A percentile compares a stretch with the other conserved stretches of the same genome.
Conservation (phyloP, 345 rosid genomes). For the Corymbia maculata region DNA sequence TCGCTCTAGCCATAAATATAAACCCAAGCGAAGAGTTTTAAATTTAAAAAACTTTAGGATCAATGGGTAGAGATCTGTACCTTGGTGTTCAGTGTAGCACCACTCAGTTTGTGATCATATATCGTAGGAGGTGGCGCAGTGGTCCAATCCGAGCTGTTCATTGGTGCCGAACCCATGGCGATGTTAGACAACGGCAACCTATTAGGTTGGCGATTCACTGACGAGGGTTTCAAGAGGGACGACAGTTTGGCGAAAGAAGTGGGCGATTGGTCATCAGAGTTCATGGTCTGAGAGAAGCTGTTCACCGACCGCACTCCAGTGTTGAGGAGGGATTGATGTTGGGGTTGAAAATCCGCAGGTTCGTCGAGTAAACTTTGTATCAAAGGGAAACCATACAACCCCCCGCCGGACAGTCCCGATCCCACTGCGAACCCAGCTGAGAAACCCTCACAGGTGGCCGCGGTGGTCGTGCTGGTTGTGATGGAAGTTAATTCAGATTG, state of each 20-base stretch:
- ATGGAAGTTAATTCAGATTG: neutral
- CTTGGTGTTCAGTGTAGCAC: constrained; percentile 12
- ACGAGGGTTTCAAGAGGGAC: constrained; percentile 22
- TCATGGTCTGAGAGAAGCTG: constrained; percentile 12
- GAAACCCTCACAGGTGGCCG: constrained; percentile 6
- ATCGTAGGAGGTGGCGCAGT: neutral
- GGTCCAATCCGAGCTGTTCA: neutral
- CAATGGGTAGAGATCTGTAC: neutral
- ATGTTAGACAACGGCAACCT: constrained; percentile 39
- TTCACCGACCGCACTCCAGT: constrained; percentile 16
- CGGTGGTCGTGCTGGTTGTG: constrained; percentile 3
- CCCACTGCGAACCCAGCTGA: neutral
- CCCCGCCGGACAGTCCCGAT: neutral
- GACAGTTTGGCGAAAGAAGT: constrained; percentile 39
- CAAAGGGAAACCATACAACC: constrained; percentile 32
- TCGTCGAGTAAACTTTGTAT: constrained; percentile 27
- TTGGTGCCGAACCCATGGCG: neutral
- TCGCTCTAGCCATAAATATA: neutral
- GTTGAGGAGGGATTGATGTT: constrained; percentile 23
- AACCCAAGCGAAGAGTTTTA: neutral
- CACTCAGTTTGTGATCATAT: constrained; percentile 30
- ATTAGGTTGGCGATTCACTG: constrained; percentile 16
- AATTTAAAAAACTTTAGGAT: neutral
- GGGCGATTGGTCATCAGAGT: constrained; percentile 8
- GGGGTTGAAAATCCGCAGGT: neutral